Conservation (phyloP, 108 stramenopile genomes). For the Fragilariopsis cylindrus region DNA sequence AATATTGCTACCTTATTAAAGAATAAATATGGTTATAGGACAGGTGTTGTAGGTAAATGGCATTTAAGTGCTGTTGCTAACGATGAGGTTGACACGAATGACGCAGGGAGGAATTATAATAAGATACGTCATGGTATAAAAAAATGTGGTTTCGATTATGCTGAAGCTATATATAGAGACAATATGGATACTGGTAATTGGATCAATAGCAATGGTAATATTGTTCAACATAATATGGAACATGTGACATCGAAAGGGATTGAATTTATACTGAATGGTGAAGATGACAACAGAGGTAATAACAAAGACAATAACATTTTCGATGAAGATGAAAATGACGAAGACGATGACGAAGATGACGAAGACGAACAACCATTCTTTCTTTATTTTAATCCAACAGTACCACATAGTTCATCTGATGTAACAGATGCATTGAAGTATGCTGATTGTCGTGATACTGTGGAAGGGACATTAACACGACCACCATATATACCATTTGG, state of each 20-base stretch:
- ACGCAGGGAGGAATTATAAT: background rate
- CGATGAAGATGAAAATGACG: background rate
- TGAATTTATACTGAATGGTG: constrained; percentile 26
- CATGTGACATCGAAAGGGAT: constrained; percentile 24
- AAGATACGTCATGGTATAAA: background rate
- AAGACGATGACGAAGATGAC: background rate
- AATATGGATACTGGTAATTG: background rate
- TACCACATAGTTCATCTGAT: constrained; percentile 34
- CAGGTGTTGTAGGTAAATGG: constrained; percentile 42
- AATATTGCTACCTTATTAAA: constrained; percentile 32
- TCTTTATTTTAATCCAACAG: constrained; percentile 50
- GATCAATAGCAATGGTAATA: constrained; percentile 10
- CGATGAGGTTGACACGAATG: background rate
- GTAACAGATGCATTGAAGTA: constrained; percentile 31
- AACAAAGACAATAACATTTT: background rate
- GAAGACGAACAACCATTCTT: constrained; percentile 36
- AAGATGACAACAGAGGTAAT: background rate
- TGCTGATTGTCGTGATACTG: constrained; percentile 29
- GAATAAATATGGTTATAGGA: constrained; percentile 23
- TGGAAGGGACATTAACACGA: background rate
- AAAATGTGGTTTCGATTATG: constrained; percentile 25
- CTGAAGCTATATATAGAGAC: constrained; percentile 14
- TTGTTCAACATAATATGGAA: constrained; percentile 46
- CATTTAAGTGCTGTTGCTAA: constrained; percentile 8
- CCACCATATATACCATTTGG: constrained; percentile 15